These are phyloP conservation scores for Perkinsus chesapeaki DNA, from an alignment of 169 alveolate species.

Conservation along the genomic window DNA sequence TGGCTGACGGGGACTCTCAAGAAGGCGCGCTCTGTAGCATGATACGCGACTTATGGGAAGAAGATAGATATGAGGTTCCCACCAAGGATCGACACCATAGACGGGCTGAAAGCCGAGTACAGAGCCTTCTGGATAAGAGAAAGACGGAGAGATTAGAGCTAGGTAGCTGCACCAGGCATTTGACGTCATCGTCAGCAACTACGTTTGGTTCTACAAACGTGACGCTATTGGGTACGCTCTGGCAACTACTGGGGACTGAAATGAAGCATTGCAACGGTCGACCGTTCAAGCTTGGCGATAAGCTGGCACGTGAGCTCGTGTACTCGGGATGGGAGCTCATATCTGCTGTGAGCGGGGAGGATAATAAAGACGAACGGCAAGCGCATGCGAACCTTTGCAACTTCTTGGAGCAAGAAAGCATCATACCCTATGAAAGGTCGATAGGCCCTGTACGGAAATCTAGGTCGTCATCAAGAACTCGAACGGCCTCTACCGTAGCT, in stretches of 20 bases:
- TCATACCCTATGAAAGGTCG: not conserved
- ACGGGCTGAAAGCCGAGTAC: not conserved
- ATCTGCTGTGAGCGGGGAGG: not conserved
- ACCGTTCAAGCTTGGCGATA: not conserved
- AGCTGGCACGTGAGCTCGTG: not conserved
- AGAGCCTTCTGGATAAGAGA: not conserved
- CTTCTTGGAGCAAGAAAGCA: not conserved
- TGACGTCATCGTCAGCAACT: not conserved
- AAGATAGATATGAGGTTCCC: not conserved
- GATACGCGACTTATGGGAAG: not conserved
- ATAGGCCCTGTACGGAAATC: not conserved
- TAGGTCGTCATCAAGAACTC: not conserved
- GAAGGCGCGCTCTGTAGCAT: not conserved
- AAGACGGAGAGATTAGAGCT: not conserved
- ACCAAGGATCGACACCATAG: not conserved
- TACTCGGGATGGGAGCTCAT: not conserved
- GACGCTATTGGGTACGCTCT: not conserved
- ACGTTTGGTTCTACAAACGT: not conserved
- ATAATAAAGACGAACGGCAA: not conserved
- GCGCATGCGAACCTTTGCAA: not conserved
- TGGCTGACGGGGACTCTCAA: not conserved
- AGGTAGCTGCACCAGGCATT: not conserved
- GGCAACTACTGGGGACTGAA: not conserved
- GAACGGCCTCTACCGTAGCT: not conserved
- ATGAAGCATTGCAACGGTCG: not conserved